Evolutionary conservation across 768 basidiomycete species (phyloP).

Genomic region (Pleurotus pulmonarius): DNA sequence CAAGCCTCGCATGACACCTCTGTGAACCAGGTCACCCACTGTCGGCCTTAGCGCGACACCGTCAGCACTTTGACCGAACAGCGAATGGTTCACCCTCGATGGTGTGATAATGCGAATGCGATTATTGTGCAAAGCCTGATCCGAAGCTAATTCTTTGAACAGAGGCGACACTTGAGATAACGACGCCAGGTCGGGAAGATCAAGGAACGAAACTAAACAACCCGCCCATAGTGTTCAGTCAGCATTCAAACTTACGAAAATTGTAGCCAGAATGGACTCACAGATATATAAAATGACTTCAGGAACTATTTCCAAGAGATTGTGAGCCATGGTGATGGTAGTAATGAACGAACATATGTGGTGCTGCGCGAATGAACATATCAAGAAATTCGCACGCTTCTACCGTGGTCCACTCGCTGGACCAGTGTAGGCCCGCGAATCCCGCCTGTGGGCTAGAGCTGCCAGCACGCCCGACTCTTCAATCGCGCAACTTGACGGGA

Average conservation of each 20-base stretch:
- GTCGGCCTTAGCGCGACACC: slow-evolving; percentile 62
- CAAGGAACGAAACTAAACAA: slow-evolving; percentile 60
- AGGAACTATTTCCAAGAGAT: slow-evolving; percentile 40
- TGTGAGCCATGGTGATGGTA: background rate
- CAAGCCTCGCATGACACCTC: slow-evolving; percentile 67
- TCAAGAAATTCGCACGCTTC: background rate
- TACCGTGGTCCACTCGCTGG: background rate
- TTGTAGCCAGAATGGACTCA: slow-evolving; percentile 23
- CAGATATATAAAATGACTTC: slow-evolving; percentile 60
- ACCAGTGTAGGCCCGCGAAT: too few relatives aligned
- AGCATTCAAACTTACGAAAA: background rate
- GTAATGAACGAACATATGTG: background rate
- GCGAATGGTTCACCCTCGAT: slow-evolving; percentile 60
- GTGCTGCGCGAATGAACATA: background rate
- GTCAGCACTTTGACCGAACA: slow-evolving; percentile 55
- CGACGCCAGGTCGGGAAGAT: slow-evolving; percentile 64
- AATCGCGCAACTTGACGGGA: too few relatives aligned
- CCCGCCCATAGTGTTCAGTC: background rate
- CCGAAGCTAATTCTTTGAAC: slow-evolving; percentile 49
- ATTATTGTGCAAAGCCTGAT: slow-evolving; percentile 61
- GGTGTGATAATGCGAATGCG: slow-evolving; percentile 62
- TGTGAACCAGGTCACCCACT: slow-evolving; percentile 60
- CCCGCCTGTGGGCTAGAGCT: too few relatives aligned
- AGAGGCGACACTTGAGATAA: slow-evolving; percentile 44
- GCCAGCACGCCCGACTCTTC: too few relatives aligned